Conservation (phyloP, 148 eudicot species). For the Rhododendron ovatum region DNA sequence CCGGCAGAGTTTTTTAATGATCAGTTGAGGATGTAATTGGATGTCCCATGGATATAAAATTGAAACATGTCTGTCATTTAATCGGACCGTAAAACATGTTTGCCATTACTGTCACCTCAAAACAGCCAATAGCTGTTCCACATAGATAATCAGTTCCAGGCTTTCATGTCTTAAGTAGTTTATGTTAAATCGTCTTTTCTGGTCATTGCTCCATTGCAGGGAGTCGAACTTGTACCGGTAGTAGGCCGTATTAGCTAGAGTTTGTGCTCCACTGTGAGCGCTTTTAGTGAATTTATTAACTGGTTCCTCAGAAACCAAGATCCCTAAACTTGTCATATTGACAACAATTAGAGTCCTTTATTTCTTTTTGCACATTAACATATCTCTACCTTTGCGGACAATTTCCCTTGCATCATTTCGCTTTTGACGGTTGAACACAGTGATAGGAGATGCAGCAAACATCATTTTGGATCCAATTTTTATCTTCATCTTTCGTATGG, state of each 20-base stretch:
- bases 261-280: not conserved
- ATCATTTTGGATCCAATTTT: slow-evolving; percentile 66
- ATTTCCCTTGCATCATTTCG: not conserved
- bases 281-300: not conserved
- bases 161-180: not conserved
- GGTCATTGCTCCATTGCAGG: not conserved
- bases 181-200: not conserved
- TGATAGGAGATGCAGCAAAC: slow-evolving; percentile 65
- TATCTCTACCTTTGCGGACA: not conserved
- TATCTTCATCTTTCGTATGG: slow-evolving; percentile 49
- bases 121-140: not conserved
- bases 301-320: not conserved
- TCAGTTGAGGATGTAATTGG: not conserved
- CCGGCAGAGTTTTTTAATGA: not conserved
- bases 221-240: not conserved
- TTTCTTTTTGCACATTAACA: not conserved
- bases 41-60: not conserved
- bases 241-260: not conserved
- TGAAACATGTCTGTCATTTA: not conserved
- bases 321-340: not conserved
- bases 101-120: not conserved
- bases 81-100: not conserved
- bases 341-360: not conserved
- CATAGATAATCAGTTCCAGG: not conserved
- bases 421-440: slow-evolving; percentile 20